Base-by-base conservation (phyloP, 495 filamentous ascomycete species). In the Extremus antarcticus region DNA sequence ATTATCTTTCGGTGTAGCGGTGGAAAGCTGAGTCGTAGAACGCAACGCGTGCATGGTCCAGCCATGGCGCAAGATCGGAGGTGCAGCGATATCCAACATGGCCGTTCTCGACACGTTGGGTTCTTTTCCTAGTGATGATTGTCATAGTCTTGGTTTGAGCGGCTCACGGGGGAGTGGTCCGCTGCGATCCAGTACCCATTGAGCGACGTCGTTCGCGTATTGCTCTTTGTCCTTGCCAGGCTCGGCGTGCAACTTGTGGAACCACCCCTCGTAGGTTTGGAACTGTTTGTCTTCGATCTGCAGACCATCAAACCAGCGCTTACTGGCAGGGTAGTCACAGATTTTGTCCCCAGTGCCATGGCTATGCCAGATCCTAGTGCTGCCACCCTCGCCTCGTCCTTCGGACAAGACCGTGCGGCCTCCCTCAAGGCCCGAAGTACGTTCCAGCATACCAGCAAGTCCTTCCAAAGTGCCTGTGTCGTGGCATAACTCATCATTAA, bases 391-490 rank as follows among this genome's bases (percentile, higher is more conserved):
- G 50, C 66, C 58, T 17, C 57, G 47, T 47, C 62, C 64, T 25
- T 67, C 64, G 54, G 55, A 53, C 49, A 72, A 61, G 68, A 71
- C 35, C 74, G 68, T 62, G 45, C 58, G 65, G 15, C 68, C 85
- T 16, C 53, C 62, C 3, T 73, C 57, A 55, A 88, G 64, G 25
- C 67, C 69, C 10, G 64, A 69, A 17, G 76, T 78, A 29, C 90
- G 78, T 57, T 88, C 84, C 60, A 95, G 65, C 82, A 95, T 79
- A 0, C 79, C 82, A 1, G 82, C 73, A 25, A 94, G 62, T 1
- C 84, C 85, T 65, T 87, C 81, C 19, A 94, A 68, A 39, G 89
- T 94, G 13, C 88, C 90, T 0, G 78, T 87, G 63, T 87, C 74
- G 69, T 94, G 88, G 65, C 80, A 76, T 53, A 95, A 71, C 62